phyloP scores from a whole-genome alignment of 177 flowering plant species.

The Telopea speciosissima region DNA sequence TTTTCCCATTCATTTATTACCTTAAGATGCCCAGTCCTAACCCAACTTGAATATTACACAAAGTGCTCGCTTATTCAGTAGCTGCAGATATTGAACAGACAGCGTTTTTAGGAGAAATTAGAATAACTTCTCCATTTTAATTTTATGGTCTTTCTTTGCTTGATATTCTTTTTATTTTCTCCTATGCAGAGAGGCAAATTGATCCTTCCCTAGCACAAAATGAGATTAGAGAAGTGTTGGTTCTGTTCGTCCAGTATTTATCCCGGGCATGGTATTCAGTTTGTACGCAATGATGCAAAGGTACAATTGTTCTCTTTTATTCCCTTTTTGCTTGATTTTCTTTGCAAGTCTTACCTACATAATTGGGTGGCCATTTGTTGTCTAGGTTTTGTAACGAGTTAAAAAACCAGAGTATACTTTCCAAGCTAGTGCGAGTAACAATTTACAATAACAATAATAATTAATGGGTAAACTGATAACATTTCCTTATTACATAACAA shows the following conservation, averaged over 20 bases:
- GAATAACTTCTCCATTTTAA: too few relatives aligned
- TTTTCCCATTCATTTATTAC: too few relatives aligned
- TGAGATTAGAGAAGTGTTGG: constrained; percentile 75
- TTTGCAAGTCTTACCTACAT: background rate
- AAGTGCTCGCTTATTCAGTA: too few relatives aligned
- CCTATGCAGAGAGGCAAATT: background rate
- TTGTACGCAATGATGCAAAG: constrained; percentile 66
- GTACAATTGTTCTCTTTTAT: constrained; percentile 19
- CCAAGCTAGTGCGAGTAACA: background rate
- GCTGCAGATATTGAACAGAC: too few relatives aligned
- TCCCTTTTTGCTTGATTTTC: background rate
- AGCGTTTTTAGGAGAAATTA: too few relatives aligned
- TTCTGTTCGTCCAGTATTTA: constrained; percentile 63
- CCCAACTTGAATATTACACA: too few relatives aligned
- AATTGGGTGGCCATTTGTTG: background rate
- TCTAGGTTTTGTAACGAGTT: background rate
- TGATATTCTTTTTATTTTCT: background rate
- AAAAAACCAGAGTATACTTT: too few relatives aligned
- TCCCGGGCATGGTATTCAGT: constrained; percentile 70
- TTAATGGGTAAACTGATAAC: too few relatives aligned
- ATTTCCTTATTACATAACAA: background rate
- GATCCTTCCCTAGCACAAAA: constrained; percentile 9
- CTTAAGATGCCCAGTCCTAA: too few relatives aligned
- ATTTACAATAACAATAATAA: too few relatives aligned
- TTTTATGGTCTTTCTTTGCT: background rate